Conservation (phyloP, 2,329 filamentous ascomycete genomes). For the Colletotrichum sp. region DNA sequence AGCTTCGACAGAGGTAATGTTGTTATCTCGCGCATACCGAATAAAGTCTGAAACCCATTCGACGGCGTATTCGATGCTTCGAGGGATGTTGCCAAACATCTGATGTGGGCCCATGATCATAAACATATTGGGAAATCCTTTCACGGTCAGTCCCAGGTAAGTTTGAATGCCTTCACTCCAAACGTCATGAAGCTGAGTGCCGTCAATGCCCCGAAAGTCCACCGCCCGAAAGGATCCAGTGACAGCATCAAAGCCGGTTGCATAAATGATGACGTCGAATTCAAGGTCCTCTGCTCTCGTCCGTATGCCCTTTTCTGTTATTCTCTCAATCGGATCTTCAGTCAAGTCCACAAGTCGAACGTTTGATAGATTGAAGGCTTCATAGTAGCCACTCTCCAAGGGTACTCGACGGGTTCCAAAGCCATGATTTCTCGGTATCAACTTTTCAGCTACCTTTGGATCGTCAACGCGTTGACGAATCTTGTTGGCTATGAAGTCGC, state of each 20-base stretch:
- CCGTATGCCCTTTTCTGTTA: constrained; percentile 40
- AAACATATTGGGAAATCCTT: constrained; percentile 53
- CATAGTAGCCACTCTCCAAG: constrained; percentile 54
- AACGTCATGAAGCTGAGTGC: constrained; percentile 29
- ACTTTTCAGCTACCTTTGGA: constrained; percentile 35
- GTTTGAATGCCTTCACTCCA: constrained; percentile 40
- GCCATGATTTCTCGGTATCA: constrained; percentile 34
- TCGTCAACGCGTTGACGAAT: constrained; percentile 39
- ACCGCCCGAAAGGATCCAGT: constrained; percentile 33
- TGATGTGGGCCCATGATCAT: constrained; percentile 50
- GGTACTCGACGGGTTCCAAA: constrained; percentile 36
- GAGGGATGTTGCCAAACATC: constrained; percentile 47
- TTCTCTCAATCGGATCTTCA: constrained; percentile 41
- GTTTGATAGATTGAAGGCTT: constrained; percentile 51
- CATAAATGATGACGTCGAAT: constrained; percentile 42
- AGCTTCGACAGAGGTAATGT: constrained; percentile 41
- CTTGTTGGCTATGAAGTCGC: constrained; percentile 36
- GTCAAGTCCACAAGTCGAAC: constrained; percentile 52
- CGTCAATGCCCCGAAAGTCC: constrained; percentile 35
- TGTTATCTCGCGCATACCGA: constrained; percentile 33
- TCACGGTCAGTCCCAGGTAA: constrained; percentile 45
- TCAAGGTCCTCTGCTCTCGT: constrained; percentile 32
- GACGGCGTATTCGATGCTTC: constrained; percentile 47
- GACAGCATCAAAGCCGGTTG: constrained; percentile 46
- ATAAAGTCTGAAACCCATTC: constrained; percentile 41